Percentiles rank a stretch among this genome's conserved stretches.
These are phyloP conservation scores for Cucumis melo DNA, from an alignment of 306 rosid genomes.

Conservation along the genomic window DNA sequence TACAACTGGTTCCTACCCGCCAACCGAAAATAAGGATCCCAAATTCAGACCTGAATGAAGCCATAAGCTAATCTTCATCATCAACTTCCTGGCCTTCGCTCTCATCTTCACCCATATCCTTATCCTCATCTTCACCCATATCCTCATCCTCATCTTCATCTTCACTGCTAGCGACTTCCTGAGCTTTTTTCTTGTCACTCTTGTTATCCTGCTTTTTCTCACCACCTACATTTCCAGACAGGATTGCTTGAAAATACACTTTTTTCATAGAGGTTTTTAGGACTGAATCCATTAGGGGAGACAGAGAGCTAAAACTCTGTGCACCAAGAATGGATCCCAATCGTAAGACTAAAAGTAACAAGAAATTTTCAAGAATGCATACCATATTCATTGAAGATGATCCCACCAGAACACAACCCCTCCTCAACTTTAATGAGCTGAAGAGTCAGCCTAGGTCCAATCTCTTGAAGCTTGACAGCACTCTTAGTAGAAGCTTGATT, in stretches of 20 bases:
- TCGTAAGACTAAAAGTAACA: not conserved
- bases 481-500: constrained; percentile 76
- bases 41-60: not conserved
- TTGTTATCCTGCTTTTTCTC: constrained; percentile 24
- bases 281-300: not conserved
- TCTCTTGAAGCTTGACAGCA: constrained; percentile 95
- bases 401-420: constrained; percentile 73
- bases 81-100: constrained; percentile 17
- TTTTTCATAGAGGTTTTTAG: not conserved
- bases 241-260: not conserved
- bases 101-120: constrained; percentile 1
- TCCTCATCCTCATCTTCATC: constrained; percentile 9
- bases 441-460: constrained; percentile 94
- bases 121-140: constrained; percentile 9
- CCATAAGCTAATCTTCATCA: not conserved
- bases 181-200: not conserved
- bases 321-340: not conserved
- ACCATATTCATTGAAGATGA: constrained; percentile 75
- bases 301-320: not conserved
- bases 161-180: constrained; percentile 14
- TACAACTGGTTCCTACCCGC: not conserved
- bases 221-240: constrained; percentile 29
- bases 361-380: not conserved
- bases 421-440: constrained; percentile 75
- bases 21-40: not conserved